Conservation (phyloP, 2,329 filamentous ascomycete species). For the Cercospora beticola region DNA sequence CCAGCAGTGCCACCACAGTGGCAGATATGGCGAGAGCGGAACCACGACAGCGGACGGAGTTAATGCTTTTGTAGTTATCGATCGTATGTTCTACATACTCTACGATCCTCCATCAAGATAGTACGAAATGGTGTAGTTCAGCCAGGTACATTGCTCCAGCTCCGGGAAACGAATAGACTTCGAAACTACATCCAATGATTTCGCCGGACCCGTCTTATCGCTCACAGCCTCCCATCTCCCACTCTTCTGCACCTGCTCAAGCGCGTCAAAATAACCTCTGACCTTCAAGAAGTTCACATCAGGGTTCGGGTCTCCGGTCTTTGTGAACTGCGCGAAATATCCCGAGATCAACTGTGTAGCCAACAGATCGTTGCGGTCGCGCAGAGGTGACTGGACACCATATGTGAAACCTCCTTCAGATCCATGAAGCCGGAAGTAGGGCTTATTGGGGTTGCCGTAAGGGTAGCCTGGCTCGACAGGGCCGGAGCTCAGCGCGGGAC, state of each 20-base stretch:
- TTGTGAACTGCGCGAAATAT: constrained; percentile 55
- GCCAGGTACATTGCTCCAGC: constrained; percentile 51
- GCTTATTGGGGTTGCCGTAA: constrained; percentile 52
- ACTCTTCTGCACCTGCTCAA: constrained; percentile 34
- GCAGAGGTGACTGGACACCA: constrained; percentile 42
- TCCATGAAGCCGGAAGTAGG: constrained; percentile 59
- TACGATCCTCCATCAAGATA: constrained; percentile 39
- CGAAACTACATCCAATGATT: constrained; percentile 51
- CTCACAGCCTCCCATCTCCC: constrained; percentile 42
- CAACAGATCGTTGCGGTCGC: constrained; percentile 53
- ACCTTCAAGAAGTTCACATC: constrained; percentile 46
- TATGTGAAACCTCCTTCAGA: constrained; percentile 45
- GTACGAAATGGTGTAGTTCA: constrained; percentile 49
- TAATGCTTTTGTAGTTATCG: neutral
- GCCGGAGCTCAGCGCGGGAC: constrained; percentile 40
- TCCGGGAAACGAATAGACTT: constrained; percentile 49
- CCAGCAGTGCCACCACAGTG: neutral
- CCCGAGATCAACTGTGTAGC: constrained; percentile 47
- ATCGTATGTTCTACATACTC: neutral
- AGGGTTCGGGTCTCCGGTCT: constrained; percentile 54
- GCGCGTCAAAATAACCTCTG: constrained; percentile 47
- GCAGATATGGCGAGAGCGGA: neutral
- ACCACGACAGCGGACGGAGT: neutral
- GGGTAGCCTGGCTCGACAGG: constrained; percentile 40
- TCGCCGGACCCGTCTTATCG: constrained; percentile 42